These are phyloP conservation scores for Endocarpon pusillum DNA, from an alignment of 495 filamentous ascomycete species.

Conservation along the genomic window DNA sequence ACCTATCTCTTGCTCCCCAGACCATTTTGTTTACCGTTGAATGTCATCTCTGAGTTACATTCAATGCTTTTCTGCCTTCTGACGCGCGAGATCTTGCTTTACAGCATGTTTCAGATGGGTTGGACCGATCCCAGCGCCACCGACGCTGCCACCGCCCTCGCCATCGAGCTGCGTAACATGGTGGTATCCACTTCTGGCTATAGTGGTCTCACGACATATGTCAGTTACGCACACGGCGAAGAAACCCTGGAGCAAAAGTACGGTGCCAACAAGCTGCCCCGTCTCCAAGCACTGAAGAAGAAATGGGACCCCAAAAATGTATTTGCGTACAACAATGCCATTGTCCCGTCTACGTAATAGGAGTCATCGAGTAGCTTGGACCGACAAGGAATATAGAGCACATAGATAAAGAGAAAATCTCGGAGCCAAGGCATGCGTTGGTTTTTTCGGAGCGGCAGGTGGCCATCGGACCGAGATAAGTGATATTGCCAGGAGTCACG, in stretches of 20 bases:
- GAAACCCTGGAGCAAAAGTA: slow-evolving; percentile 30
- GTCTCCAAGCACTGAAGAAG: slow-evolving; percentile 28
- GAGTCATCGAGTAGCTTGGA: no score
- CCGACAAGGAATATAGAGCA: no score
- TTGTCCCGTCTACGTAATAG: no score
- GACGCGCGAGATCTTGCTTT: slow-evolving; percentile 28
- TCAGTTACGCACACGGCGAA: slow-evolving; percentile 43
- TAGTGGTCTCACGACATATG: slow-evolving; percentile 27
- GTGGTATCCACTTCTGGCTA: slow-evolving; percentile 21
- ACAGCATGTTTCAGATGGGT: slow-evolving; percentile 21
- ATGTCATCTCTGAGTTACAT: neutral
- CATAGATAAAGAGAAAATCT: no score
- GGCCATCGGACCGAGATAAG: no score
- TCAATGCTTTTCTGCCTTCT: neutral
- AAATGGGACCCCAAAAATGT: slow-evolving; percentile 35
- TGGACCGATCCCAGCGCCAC: slow-evolving; percentile 20
- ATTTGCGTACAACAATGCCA: no score
- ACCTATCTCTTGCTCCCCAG: no score
- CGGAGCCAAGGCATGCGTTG: no score
- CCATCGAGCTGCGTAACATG: slow-evolving; percentile 24
- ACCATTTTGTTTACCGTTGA: slow-evolving; percentile 7
- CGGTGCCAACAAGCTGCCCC: slow-evolving; percentile 29
- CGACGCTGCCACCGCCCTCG: slow-evolving; percentile 20
- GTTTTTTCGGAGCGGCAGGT: no score
- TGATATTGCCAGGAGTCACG: no score